Base-by-base conservation (phyloP, 2,329 filamentous ascomycete genomes). In the Ciborinia camelliae region DNA sequence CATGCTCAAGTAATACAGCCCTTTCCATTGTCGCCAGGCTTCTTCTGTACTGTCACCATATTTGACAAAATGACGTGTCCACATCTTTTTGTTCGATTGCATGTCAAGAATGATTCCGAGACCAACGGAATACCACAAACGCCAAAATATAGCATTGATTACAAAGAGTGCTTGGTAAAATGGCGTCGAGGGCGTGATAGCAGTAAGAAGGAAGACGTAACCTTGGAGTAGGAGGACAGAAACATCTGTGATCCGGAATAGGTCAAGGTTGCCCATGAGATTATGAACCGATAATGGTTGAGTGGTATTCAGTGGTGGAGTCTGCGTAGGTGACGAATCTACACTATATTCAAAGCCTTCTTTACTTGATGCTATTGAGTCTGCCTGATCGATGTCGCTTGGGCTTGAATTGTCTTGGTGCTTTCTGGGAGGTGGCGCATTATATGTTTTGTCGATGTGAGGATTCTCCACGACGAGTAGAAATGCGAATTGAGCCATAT, bases 11-110 rank as follows among this genome's bases (percentile, higher is more conserved):
- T 99, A 92, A 73, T 97, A 97, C 73, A 96, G 86, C 39, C 90
- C 92, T 78, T 97, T 98, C 95, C 95, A 99, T 76, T 99, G 94
- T 64, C 90, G 88, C 95, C 95, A 99, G 4, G 94, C 94, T 77
- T 98, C 95, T 67, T 90, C 89, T 3, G 88, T 88, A 67, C 85
- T 92, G 76, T 98, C 95, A 67, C 95, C 95, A 73, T 90, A 97
- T 77, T 99, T 99, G 78, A 99, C 85, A 75, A 98, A 99, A 79
- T 99, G 95, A 32, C 95, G 87, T 20, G 94, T 98, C 92, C 95
- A 98, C 77, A 90, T 87, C 80, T 98, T 98, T 77, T 89, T 86
- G 73, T 89, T 89, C 26, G 94, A 97, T 77, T 99, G 95, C 63
- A 86, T 84, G 72, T 91, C 87, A 55, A 99, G 84, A 66, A 98